A percentile compares a stretch with the other conserved stretches of the same genome.
Conservation (phyloP, 176 grass and related monocot species). For the Avena insularis region DNA sequence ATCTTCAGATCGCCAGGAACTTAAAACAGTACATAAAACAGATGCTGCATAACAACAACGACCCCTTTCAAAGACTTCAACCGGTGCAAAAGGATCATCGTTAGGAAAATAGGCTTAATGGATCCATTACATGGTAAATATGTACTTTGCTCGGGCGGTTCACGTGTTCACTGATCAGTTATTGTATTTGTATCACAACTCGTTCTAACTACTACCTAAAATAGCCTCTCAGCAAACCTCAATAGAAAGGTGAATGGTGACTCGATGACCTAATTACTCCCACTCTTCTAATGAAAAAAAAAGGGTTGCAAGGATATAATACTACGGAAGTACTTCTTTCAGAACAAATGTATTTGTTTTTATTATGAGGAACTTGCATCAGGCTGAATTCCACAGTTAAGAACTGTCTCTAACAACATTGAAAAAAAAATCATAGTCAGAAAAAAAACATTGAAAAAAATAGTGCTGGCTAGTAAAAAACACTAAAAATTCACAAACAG, state of each 20-base stretch:
- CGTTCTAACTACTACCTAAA: background rate
- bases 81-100: background rate
- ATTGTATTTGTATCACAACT: background rate
- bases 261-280: background rate
- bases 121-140: background rate
- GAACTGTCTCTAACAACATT: background rate
- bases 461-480: background rate
- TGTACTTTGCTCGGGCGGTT: background rate
- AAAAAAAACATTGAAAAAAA: background rate
- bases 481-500: background rate
- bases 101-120: background rate
- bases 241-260: background rate
- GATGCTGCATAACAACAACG: background rate
- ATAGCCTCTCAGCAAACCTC: background rate
- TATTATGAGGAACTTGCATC: background rate
- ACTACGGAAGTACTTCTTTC: background rate
- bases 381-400: background rate
- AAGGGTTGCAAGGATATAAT: background rate
- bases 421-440: background rate
- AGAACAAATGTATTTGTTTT: background rate
- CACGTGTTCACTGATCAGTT: background rate
- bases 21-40: background rate
- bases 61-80: background rate
- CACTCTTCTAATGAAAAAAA: background rate
- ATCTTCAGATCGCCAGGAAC: too few relatives aligned